These are phyloP conservation scores for Quercus cerris DNA, from an alignment of 306 rosid species.

Conservation along the genomic window DNA sequence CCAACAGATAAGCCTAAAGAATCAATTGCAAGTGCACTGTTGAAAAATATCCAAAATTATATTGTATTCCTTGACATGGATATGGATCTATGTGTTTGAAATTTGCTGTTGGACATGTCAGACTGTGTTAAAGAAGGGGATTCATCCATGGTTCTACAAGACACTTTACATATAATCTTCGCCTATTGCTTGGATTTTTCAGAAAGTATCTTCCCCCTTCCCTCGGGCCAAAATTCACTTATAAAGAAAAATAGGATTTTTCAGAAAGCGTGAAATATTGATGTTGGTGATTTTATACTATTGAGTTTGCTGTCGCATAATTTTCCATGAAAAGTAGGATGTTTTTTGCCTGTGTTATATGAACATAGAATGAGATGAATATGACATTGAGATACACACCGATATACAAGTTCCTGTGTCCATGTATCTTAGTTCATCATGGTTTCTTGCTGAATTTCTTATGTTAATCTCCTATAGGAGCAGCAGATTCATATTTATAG, in stretches of 20 bases:
- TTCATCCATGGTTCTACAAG: not conserved
- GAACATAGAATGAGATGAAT: not conserved
- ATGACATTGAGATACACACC: not conserved
- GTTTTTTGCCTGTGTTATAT: not conserved
- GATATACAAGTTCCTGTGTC: not conserved
- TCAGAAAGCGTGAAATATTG: not conserved
- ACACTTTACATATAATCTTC: not conserved
- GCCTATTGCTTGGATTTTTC: not conserved
- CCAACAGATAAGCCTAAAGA: not conserved
- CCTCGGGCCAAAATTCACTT: no score
- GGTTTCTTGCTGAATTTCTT: constrained; percentile 10
- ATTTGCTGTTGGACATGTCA: not conserved
- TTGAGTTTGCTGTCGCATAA: constrained; percentile 8
- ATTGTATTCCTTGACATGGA: not conserved
- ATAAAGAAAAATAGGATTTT: not conserved
- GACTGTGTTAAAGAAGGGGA: not conserved
- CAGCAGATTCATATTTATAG: not conserved
- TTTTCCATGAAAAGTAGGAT: not conserved
- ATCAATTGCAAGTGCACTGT: not conserved
- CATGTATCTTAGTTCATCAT: not conserved
- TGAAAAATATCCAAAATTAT: not conserved
- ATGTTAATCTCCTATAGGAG: not conserved
- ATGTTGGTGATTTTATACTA: not conserved
- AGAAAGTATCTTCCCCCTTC: no score
- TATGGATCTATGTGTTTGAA: not conserved